These are phyloP conservation scores for Mycena leptocephala DNA, from an alignment of 768 basidiomycete species.

Conservation along the genomic window DNA sequence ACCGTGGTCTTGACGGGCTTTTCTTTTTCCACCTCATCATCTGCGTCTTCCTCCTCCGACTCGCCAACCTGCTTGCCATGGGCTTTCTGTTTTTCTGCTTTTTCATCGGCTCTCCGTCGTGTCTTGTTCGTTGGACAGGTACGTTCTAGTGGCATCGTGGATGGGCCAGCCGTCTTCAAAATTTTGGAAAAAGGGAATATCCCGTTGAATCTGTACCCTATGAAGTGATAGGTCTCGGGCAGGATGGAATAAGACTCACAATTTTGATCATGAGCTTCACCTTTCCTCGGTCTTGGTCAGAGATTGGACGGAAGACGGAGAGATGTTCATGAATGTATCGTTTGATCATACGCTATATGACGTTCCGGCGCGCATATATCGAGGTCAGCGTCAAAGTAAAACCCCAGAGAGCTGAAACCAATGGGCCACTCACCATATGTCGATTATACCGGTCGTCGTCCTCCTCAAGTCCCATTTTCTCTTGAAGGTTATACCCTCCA, in stretches of 20 bases:
- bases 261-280: not conserved
- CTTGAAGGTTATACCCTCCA: not conserved
- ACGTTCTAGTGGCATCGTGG: not conserved
- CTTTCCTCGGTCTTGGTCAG: not conserved
- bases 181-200: not conserved
- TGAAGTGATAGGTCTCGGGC: not conserved
- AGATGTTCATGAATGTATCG: not conserved
- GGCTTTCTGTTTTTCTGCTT: not conserved
- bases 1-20: not conserved
- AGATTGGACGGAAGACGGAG: not conserved
- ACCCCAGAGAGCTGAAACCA: too few relatives aligned
- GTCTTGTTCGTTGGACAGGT: constrained; percentile 2
- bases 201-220: not conserved
- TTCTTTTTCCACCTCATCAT: not conserved
- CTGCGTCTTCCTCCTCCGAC: not conserved
- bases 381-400: not conserved
- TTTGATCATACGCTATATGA: not conserved
- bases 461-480: not conserved
- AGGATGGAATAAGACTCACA: not conserved
- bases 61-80: not conserved
- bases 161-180: constrained; percentile 11
- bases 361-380: not conserved
- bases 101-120: not conserved
- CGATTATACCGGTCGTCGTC: not conserved
- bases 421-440: not conserved